Evolutionary conservation across 177 flowering plant species (phyloP), one percentile per base, ranked within the genome.

Genomic region (Vitis hybrid): DNA sequence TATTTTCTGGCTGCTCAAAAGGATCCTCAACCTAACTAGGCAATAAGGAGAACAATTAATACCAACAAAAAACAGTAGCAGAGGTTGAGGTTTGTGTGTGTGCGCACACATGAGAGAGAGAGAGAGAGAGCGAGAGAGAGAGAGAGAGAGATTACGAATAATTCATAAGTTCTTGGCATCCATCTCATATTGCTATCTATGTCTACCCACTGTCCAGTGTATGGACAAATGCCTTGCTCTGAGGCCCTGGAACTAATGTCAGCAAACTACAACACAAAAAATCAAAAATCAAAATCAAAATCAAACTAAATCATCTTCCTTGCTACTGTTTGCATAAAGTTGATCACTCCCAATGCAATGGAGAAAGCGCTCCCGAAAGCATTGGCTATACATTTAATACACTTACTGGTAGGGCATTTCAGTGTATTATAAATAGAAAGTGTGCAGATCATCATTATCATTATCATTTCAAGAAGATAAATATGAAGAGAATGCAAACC

Each of bases 21-120:
- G 98, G 98, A 82, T 94, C 98, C 78, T 90, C 98, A 64, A 94
- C 77, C 98, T 93, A 51, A 14, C 29, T 53, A 67, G 4, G 26
- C 13, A 56, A 51, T 31, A 6, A 53, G 10, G 2, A 12, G 49
- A 62, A 11, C 19, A 22, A 51, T 5, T 70, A 7, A 22, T 31
- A 53, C 33, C 14, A 10, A 75, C 15, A 16, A 53, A 48, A 7
- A 18, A 13, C 5, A 3, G 12, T 14, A 2, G 53, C 26, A 53
- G 62, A 45, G 33, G n/a, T 2, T 18, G 19, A 11, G 8, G 39
- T 12, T 19, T 29, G 31, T 29, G 31, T 29, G 31, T 29, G 31
- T 29, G 31, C 31, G 31, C 31, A 4, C 31, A 29, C 31, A 60
- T 29, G 11, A 8, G 0, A 26, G 29, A 26, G 29, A 26, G 3